Conservation (phyloP, 768 basidiomycete genomes). For the Chalciporus pseudorubinellus region DNA sequence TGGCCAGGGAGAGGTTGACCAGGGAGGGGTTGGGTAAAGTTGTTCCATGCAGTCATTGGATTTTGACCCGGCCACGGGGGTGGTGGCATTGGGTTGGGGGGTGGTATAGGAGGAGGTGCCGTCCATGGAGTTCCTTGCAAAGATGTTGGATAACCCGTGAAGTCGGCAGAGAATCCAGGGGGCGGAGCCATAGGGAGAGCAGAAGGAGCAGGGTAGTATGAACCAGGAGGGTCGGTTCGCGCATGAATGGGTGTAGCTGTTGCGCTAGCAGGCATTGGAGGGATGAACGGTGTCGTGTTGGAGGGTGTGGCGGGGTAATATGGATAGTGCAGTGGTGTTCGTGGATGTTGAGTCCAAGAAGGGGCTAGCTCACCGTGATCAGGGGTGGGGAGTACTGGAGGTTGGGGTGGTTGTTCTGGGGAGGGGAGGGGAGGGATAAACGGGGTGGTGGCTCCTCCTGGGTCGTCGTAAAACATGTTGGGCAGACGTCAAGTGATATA, state of each 20-base stretch:
- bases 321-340: slow-evolving; percentile 37
- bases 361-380: slow-evolving; percentile 27
- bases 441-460: slow-evolving; percentile 34
- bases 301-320: slow-evolving; percentile 40
- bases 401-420: slow-evolving; percentile 32
- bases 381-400: slow-evolving; percentile 35
- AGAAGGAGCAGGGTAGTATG: slow-evolving; percentile 32
- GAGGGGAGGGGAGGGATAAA: slow-evolving; percentile 40
- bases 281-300: slow-evolving; percentile 39
- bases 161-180: slow-evolving; percentile 26
- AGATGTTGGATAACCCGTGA: slow-evolving; percentile 31
- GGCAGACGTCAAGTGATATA: slow-evolving; percentile 20
- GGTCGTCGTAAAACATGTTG: slow-evolving; percentile 30
- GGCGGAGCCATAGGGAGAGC: slow-evolving; percentile 24
- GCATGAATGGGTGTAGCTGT: slow-evolving; percentile 20
- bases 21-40: slow-evolving; percentile 33
- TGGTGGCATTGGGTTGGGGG: slow-evolving; percentile 22
- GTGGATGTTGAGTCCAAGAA: slow-evolving; percentile 35
- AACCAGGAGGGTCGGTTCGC: slow-evolving; percentile 28
- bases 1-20: slow-evolving; percentile 21
- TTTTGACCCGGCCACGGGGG: slow-evolving; percentile 19
- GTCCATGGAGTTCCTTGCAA: slow-evolving; percentile 28
- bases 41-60: slow-evolving; percentile 23
- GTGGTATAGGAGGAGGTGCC: slow-evolving; percentile 17
- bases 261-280: slow-evolving; percentile 28